A percentile compares a stretch with the other conserved stretches of the same genome.
phyloP scores from a whole-genome alignment of 1,284 basidiomycete genomes.

The Peniophora sp. region DNA sequence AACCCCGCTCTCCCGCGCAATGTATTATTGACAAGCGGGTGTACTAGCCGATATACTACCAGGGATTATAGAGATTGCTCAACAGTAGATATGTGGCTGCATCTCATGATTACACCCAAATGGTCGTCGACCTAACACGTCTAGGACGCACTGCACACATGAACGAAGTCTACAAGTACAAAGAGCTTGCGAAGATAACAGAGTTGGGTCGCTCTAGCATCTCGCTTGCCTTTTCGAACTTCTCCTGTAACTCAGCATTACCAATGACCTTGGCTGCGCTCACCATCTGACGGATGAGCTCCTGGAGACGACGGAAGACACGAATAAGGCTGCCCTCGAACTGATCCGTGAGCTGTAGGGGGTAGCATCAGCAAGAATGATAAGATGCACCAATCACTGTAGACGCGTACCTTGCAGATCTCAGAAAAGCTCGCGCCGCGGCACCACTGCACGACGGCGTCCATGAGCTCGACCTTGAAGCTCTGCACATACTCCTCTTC shows the following conservation, averaged over 20 bases:
- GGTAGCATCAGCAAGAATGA: neutral
- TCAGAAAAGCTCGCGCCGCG: slow-evolving; percentile 94
- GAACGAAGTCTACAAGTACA: slow-evolving; percentile 67
- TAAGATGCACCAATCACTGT: too few species aligned
- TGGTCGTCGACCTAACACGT: too few species aligned
- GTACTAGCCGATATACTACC: too few species aligned
- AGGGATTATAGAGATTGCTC: too few species aligned
- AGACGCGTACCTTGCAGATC: slow-evolving; percentile 77
- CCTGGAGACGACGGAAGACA: slow-evolving; percentile 89
- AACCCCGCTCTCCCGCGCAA: slow-evolving; percentile 33
- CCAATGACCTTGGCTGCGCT: slow-evolving; percentile 95
- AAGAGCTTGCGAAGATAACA: slow-evolving; percentile 88
- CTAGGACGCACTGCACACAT: too few species aligned
- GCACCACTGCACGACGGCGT: slow-evolving; percentile 96
- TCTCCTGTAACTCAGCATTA: slow-evolving; percentile 86
- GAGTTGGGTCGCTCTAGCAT: slow-evolving; percentile 89
- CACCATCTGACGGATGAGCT: slow-evolving; percentile 93
- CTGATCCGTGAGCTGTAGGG: slow-evolving; percentile 77
- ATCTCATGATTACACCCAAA: too few species aligned
- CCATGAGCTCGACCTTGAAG: slow-evolving; percentile 99
- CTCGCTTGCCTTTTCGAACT: slow-evolving; percentile 83
- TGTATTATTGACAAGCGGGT: too few species aligned
- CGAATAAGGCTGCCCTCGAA: slow-evolving; percentile 96
- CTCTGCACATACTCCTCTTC: slow-evolving; percentile 94
- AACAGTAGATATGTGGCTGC: too few species aligned